Percentiles rank a stretch among this genome's conserved stretches.
phyloP scores from a whole-genome alignment of 2,329 filamentous ascomycete genomes.

The Aspergillus neotritici region DNA sequence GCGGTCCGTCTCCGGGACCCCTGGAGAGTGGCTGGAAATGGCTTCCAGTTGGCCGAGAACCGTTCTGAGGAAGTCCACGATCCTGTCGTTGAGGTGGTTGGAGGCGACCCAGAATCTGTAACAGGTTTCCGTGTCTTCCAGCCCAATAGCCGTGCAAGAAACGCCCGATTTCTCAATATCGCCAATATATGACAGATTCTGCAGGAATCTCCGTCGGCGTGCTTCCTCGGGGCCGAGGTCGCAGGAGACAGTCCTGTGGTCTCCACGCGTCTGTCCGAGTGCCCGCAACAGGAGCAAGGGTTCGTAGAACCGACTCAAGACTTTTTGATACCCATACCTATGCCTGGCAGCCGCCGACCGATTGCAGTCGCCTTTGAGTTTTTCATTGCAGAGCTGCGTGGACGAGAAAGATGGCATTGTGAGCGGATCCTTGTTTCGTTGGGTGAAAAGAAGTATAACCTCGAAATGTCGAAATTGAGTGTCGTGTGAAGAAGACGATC shows the following conservation, averaged over 20 bases:
- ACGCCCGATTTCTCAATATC: conserved; percentile 45
- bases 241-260: conserved; percentile 1
- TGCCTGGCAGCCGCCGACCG: too few species aligned
- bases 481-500: too few species aligned
- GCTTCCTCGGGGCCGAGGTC: conserved; percentile 3
- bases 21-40: background rate
- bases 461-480: too few species aligned
- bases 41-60: conserved; percentile 18
- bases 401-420: too few species aligned
- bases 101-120: conserved; percentile 43
- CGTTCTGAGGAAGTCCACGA: conserved; percentile 26
- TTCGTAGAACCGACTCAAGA: conserved; percentile 36
- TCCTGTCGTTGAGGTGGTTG: conserved; percentile 28
- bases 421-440: too few species aligned
- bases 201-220: conserved; percentile 9
- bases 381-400: too few species aligned
- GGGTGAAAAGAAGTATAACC: too few species aligned
- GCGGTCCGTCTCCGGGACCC: background rate
- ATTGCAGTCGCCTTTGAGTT: too few species aligned
- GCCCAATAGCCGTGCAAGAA: conserved; percentile 42
- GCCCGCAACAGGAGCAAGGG: conserved; percentile 30
- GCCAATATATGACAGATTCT: conserved; percentile 38
- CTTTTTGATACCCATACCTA: conserved; percentile 2
- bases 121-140: conserved; percentile 31
- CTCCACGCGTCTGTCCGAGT: conserved; percentile 10